A percentile compares a stretch with the other conserved stretches of the same genome.
These are phyloP conservation scores for Arthrinium phaeospermum DNA, from an alignment of 2,329 filamentous ascomycete species.

Conservation along the genomic window DNA sequence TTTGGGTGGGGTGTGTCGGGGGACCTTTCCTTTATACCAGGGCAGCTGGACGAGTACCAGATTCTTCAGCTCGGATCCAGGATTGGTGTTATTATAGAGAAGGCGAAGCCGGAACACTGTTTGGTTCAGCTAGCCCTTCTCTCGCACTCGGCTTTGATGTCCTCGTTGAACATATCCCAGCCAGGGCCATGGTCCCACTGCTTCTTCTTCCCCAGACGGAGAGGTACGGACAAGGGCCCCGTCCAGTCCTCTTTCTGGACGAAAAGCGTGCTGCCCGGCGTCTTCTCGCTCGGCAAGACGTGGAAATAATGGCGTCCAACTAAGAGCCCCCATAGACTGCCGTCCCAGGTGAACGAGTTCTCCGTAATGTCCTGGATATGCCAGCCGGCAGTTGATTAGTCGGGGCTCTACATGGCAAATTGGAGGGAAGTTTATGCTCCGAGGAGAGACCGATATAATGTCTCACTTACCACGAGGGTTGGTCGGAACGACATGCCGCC, in stretches of 20 bases:
- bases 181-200: background rate
- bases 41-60: too few relatives aligned
- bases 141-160: constrained; percentile 8
- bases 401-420: background rate
- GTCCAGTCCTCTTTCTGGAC: constrained; percentile 4
- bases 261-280: background rate
- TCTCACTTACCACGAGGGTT: constrained; percentile 1
- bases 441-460: background rate
- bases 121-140: background rate
- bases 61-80: too few relatives aligned
- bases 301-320: background rate
- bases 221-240: background rate
- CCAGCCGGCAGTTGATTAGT: background rate
- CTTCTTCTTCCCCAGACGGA: constrained; percentile 4
- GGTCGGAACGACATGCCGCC: constrained; percentile 17
- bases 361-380: background rate
- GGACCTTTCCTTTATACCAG: background rate
- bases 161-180: constrained; percentile 12
- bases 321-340: background rate
- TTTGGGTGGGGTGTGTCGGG: background rate
- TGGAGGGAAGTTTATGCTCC: too few relatives aligned
- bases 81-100: background rate
- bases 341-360: constrained; percentile 9
- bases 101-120: background rate
- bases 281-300: background rate